Base-by-base conservation (phyloP, 2,329 filamentous ascomycete species). In the Aschersonia sp. region DNA sequence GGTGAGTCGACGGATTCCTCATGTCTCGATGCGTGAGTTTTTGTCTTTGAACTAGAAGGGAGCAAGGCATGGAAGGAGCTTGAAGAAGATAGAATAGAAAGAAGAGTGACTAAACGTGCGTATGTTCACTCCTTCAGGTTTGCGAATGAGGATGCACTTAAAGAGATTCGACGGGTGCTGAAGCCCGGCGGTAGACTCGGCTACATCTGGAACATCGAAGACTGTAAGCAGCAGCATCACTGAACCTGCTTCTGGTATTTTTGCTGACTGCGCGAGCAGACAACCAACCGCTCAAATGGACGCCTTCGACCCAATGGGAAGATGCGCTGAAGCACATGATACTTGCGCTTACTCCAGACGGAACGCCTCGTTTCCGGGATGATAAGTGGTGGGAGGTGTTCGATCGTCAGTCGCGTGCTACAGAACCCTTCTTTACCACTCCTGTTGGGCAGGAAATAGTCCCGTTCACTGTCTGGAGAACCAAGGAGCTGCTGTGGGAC, bases 171-270 rank as follows among this genome's bases (percentile, higher is more conserved):
- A 54, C 74, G 82, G 44, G 73, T 84, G 0, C 63, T 88, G 45
- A 74, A 73, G 56, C 78, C 78, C 0, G 73, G 72, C 5, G 75
- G 74, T 5, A 69, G 70, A 31, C 67, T 88, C 31, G 83, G 78
- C 10, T 62, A 85, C 60, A 80, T 88, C 47, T 88, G 84, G 84
- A 87, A 86, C 55, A 68, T 82, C 50, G 82, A 86, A 59, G 79
- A 84, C 53, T 85, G 81, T 82, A 63, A 57, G 72, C 65, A 5
- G 10, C 30, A 6, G 9, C 7, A 44, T 40, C 4, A 12, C 30
- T 20, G 20, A 20, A 20, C 20, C 20, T 20, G 20, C 20, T 20
- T 20, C 20, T 20, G 20, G 2, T 20, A 20, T 20, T 20, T 2
- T 20, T 20, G 20, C 20, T 20, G 20, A 20, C 20, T 20, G 20